Evolutionary conservation across 2,329 filamentous ascomycete genomes (phyloP), one percentile per base, ranked within the genome.

Genomic region (Phymatotrichopsis omnivora): DNA sequence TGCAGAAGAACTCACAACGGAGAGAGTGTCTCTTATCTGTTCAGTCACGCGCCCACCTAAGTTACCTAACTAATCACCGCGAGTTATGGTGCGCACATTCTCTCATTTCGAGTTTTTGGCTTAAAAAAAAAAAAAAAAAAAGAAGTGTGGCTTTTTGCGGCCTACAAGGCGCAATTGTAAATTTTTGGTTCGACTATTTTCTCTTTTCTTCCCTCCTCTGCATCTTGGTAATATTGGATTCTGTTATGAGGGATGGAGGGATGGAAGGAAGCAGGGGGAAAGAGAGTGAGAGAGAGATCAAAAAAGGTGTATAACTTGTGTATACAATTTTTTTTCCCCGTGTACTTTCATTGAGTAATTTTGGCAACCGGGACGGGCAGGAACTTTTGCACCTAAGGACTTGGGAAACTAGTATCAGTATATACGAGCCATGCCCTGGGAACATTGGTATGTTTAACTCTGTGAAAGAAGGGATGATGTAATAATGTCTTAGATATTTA

Each of bases 1-100:
- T 82, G 80, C 57, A 69, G 78, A 45, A 68, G 78, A 60, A 82
- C 79, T 22, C 79, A 80, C 63, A 82, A 82, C 59, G 79, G 75
- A 56, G 73, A 76, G 63, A 73, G 70, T 49, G 78, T 82, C 16
- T 79, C 75, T 27, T 82, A 80, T 60, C 65, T 82, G 42, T 82
- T 82, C 64, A 78, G 73, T 51, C 77, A 82, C 10, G 46, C 46
- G 19, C 49, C 49, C 17, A 42, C 42, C 16, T 54, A 47, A 30
- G 22, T 2, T 10, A 17, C 31, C 31, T 10, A n/a, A n/a, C n/a
- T n/a, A 29, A 14, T 8, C 27, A 14, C 27, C 27, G 8, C 8
- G 14, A 14, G 14, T 8, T n/a, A 8, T n/a, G 27, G 14, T 29
- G 14, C 27, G 14, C 14, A 8, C 14, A 29, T n/a, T n/a, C 14